Evolutionary conservation across 169 alveolate genomes (phyloP).

Genomic region (Plasmodium gaboni): DNA sequence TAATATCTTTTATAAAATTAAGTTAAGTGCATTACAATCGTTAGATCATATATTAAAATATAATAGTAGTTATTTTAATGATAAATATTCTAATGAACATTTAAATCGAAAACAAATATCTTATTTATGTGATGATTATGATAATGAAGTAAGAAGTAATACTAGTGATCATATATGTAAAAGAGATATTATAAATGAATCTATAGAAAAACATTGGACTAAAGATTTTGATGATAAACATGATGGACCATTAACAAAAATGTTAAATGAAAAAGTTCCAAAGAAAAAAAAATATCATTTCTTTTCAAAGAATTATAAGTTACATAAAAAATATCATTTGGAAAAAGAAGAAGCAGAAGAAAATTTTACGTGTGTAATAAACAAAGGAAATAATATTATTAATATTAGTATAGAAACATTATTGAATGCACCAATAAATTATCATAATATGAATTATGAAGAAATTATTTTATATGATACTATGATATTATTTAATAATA

Average conservation of each 20-base stretch:
- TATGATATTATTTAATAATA: slow-evolving; percentile 52
- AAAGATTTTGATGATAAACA: slow-evolving; percentile 28
- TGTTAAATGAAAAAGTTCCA: slow-evolving; percentile 60
- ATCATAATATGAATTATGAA: slow-evolving; percentile 55
- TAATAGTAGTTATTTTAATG: slow-evolving; percentile 43
- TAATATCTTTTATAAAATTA: slow-evolving; percentile 68
- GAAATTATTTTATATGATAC: slow-evolving; percentile 67
- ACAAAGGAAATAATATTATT: slow-evolving; percentile 73
- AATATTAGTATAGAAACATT: slow-evolving; percentile 74
- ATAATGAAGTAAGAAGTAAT: not conserved
- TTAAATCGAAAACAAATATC: slow-evolving; percentile 9
- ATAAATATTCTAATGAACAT: slow-evolving; percentile 5
- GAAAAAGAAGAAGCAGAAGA: slow-evolving; percentile 61
- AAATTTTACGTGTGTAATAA: slow-evolving; percentile 21
- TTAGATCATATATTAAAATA: slow-evolving; percentile 69
- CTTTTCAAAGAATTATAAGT: slow-evolving; percentile 44
- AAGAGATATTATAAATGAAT: not conserved
- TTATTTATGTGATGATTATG: slow-evolving; percentile 12
- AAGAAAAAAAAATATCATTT: slow-evolving; percentile 57
- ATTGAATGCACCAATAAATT: slow-evolving; percentile 67
- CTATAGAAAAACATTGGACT: not conserved
- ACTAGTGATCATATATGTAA: not conserved
- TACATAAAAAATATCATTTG: slow-evolving; percentile 18
- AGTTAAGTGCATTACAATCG: slow-evolving; percentile 62
- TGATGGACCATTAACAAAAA: slow-evolving; percentile 10